A percentile compares a stretch with the other conserved stretches of the same genome.
Conservation (phyloP, 805 yeast genomes). For the Debaryomyces maramus region DNA sequence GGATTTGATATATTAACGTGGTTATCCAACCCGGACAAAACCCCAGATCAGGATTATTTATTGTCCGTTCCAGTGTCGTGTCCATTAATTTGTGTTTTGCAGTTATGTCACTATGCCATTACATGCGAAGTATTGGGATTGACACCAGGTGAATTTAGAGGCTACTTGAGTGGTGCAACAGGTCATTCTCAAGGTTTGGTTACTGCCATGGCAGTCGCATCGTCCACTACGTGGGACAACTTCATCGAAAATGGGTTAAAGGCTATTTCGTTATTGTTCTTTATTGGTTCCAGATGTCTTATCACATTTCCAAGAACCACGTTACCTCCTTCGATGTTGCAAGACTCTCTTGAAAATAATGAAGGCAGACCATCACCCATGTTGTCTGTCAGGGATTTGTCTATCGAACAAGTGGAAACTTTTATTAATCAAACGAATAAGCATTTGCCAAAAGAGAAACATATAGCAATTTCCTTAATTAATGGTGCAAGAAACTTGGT, state of each 20-base stretch:
- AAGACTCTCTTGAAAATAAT: constrained; percentile 88
- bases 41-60: constrained; percentile 87
- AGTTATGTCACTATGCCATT: constrained; percentile 88
- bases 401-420: constrained; percentile 72
- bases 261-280: constrained; percentile 84
- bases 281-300: constrained; percentile 89
- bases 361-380: constrained; percentile 98
- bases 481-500: constrained; percentile 97
- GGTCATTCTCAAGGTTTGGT: constrained; percentile 93
- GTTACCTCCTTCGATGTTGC: constrained; percentile 87
- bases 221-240: constrained; percentile 79
- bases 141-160: constrained; percentile 85
- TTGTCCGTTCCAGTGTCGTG: constrained; percentile 91
- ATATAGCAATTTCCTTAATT: constrained; percentile 83
- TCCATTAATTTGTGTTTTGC: constrained; percentile 96
- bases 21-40: constrained; percentile 80
- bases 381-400: constrained; percentile 90
- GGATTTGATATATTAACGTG: constrained; percentile 88
- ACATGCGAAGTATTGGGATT: constrained; percentile 82
- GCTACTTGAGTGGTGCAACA: constrained; percentile 68
- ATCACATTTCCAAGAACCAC: constrained; percentile 91
- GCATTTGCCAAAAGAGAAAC: constrained; percentile 90
- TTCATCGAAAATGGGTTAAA: constrained; percentile 71
- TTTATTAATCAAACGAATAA: constrained; percentile 85
- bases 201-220: constrained; percentile 88